Base-by-base conservation (phyloP, 495 filamentous ascomycete species). In the Antarctomyces pellizariae region DNA sequence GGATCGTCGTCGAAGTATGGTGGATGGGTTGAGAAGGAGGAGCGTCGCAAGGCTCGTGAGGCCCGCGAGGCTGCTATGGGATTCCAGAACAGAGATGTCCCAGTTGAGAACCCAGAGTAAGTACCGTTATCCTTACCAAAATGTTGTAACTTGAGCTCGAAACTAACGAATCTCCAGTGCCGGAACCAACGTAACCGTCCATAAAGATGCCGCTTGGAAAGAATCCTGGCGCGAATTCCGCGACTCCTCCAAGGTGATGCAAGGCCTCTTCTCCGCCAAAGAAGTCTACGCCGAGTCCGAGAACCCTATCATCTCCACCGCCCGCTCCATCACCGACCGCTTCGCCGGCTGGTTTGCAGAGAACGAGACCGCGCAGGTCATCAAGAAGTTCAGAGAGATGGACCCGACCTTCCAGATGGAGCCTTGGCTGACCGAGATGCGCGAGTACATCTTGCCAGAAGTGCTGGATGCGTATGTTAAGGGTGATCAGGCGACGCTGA, bases 391-490 rank as follows among this genome's bases (percentile, higher is more conserved):
- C 54, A 68, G 82, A n/a, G 67, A 79, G 34, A 89, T 95, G 66
- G 89, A 97, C 39, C 89, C 86, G 7, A 68, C 57, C 31, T 97
- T 97, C 60, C 77, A 91, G 47, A 62, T 91, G 44, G 86, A 97
- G 45, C 67, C 76, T 0, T 97, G 93, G 58, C 53, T 93, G 18
- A 68, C 73, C 27, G 86, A 97, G 32, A 74, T 97, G 50, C 73
- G 86, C 39, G 89, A 95, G 53, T 97, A 95, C 49, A 95, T 95
- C 34, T 62, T 97, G 4, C 86, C 86, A 1, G 86, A 97, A 48
- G 89, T 95, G 2, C 66, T 97, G 5, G 86, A 97, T 39, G 89
- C 89, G 3, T 97, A 97, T 35, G 86, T 95, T 28, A 93, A 89
- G 55, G 86, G 82, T 28, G 89, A 97, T 44, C 59, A 69, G 9